Percentiles rank a stretch among this genome's conserved stretches.
These are phyloP conservation scores for Moringa oleifera DNA, from an alignment of 345 rosid species.

Conservation along the genomic window DNA sequence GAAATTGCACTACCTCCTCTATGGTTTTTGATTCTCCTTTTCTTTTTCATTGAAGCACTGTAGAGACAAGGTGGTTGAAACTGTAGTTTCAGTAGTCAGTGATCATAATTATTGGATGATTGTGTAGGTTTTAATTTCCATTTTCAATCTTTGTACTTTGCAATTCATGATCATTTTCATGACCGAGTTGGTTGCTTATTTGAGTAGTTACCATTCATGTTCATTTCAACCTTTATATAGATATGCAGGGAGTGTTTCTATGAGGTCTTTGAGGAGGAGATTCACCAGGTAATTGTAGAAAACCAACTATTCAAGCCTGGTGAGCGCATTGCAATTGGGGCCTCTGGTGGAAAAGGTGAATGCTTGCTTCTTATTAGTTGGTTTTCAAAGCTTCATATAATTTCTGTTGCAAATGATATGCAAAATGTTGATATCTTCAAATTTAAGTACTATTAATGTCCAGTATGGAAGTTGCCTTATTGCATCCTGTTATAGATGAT, in stretches of 20 bases:
- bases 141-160: too few relatives aligned
- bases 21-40: neutral
- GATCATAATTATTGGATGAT: too few relatives aligned
- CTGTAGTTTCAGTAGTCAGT: too few relatives aligned
- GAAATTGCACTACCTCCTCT: neutral
- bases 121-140: too few relatives aligned
- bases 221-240: conserved; percentile 32
- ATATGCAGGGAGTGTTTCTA: conserved; percentile 91
- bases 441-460: too few relatives aligned
- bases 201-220: neutral
- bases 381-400: neutral
- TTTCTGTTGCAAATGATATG: neutral
- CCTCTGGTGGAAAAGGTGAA: conserved; percentile 93
- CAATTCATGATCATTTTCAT: too few relatives aligned
- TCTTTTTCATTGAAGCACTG: neutral
- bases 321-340: conserved; percentile 83
- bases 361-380: neutral
- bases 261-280: conserved; percentile 79
- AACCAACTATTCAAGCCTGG: conserved; percentile 69
- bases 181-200: neutral
- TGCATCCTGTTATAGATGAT: neutral
- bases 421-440: neutral
- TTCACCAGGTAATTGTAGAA: conserved; percentile 62
- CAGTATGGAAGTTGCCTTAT: too few relatives aligned
- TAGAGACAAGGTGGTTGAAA: too few relatives aligned